Evolutionary conservation across 129 eudicot genomes (phyloP).

Genomic region (Arctium lappa): DNA sequence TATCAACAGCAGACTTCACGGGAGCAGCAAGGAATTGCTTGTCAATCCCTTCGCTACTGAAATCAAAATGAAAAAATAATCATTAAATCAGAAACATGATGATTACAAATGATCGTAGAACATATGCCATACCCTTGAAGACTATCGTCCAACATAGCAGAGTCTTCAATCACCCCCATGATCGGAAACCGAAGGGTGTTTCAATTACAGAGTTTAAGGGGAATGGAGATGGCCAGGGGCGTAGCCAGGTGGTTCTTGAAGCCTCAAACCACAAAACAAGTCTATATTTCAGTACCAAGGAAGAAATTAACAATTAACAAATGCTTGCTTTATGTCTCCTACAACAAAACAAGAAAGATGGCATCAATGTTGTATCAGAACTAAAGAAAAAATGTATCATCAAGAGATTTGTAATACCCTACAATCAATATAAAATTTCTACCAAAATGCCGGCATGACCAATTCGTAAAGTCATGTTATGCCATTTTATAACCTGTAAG

Average conservation of each 20-base stretch:
- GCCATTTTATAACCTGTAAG: not conserved
- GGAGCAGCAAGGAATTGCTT: slow-evolving; percentile 63
- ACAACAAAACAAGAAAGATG: not conserved
- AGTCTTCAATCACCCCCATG: slow-evolving; percentile 13
- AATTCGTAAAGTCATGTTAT: not conserved
- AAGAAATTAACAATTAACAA: not conserved
- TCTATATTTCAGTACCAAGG: not conserved
- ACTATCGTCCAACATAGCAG: not conserved
- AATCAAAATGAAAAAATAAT: not conserved
- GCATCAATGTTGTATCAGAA: not conserved
- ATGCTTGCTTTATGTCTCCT: not conserved
- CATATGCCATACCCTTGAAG: not conserved
- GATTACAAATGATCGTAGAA: not conserved
- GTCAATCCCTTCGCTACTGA: slow-evolving; percentile 39
- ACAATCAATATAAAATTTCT: not conserved
- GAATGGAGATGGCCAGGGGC: not conserved
- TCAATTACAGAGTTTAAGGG: not conserved
- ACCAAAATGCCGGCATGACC: not conserved
- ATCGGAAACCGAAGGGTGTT: not conserved
- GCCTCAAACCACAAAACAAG: not conserved
- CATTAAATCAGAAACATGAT: not conserved
- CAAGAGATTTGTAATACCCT: not conserved
- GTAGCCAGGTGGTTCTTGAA: not conserved
- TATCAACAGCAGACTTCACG: slow-evolving; percentile 66
- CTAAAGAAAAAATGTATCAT: not conserved